A percentile compares a stretch with the other conserved stretches of the same genome.
phyloP scores from a whole-genome alignment of 78 protist species.

The Paulinella micropora region DNA sequence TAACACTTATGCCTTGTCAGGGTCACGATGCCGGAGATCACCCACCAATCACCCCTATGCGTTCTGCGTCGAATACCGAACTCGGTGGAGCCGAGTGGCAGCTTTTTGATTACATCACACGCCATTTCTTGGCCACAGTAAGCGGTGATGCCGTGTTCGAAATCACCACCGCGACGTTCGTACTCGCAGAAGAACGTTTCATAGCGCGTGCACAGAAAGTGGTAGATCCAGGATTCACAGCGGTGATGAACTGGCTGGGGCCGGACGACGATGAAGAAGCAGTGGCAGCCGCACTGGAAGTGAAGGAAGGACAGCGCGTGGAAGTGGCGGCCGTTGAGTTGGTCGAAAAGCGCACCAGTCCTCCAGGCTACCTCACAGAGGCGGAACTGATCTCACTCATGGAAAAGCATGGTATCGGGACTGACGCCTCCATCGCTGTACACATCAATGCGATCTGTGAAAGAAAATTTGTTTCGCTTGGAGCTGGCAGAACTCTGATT shows the following conservation, averaged over 20 bases:
- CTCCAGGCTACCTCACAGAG: slow-evolving; percentile 39
- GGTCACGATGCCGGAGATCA: slow-evolving; percentile 47
- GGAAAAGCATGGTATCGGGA: slow-evolving; percentile 47
- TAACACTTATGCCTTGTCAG: no score
- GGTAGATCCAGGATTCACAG: no score
- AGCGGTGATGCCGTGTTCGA: no score
- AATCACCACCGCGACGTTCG: no score
- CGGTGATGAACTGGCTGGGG: no score
- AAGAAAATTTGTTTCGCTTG: neutral
- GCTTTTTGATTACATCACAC: neutral
- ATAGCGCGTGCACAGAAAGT: no score
- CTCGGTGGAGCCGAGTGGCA: neutral
- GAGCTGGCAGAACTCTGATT: neutral
- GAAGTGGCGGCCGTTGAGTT: no score
- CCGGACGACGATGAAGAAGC: no score
- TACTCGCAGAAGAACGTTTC: no score
- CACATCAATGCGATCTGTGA: slow-evolving; percentile 23
- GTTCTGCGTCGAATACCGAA: neutral
- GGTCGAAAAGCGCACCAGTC: no score
- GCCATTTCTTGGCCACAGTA: neutral
- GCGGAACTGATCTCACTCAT: slow-evolving; percentile 29
- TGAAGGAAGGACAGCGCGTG: no score
- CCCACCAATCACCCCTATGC: slow-evolving; percentile 36
- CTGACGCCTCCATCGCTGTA: slow-evolving; percentile 44
- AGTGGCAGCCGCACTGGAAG: no score